Evolutionary conservation across 306 rosid species (phyloP).

Genomic region (Casuarina equisetifolia): DNA sequence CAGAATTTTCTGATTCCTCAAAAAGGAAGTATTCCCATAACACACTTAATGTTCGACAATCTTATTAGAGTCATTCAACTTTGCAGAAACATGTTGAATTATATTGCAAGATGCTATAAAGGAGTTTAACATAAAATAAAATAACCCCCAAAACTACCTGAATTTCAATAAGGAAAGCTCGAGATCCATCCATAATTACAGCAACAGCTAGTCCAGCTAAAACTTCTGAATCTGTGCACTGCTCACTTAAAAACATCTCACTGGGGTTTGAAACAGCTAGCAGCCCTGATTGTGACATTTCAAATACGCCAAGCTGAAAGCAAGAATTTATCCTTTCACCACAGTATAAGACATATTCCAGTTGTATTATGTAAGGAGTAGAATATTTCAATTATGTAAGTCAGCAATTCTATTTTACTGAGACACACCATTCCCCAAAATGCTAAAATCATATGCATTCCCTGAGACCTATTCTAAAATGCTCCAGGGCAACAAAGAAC

Average conservation of each 20-base stretch:
- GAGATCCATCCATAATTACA: slow-evolving; percentile 89
- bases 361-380: background rate
- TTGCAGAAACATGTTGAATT: background rate
- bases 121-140: background rate
- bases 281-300: slow-evolving; percentile 78
- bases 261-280: slow-evolving; percentile 71
- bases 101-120: background rate
- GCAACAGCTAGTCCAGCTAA: slow-evolving; percentile 85
- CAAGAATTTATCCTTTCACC: slow-evolving; percentile 24
- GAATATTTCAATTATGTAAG: background rate
- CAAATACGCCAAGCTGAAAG: slow-evolving; percentile 89
- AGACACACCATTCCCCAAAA: background rate
- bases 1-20: background rate
- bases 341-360: slow-evolving; percentile 15
- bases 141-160: slow-evolving; percentile 54
- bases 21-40: background rate
- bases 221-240: slow-evolving; percentile 58
- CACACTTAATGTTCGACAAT: too few species aligned
- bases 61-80: background rate
- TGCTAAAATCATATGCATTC: background rate
- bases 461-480: background rate
- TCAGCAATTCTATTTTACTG: background rate
- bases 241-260: slow-evolving; percentile 76
- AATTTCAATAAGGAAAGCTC: slow-evolving; percentile 82
- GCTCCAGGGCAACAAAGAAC: background rate